Base-by-base conservation (phyloP, 2,329 filamentous ascomycete species). In the Fonsecaea multimorphosa region DNA sequence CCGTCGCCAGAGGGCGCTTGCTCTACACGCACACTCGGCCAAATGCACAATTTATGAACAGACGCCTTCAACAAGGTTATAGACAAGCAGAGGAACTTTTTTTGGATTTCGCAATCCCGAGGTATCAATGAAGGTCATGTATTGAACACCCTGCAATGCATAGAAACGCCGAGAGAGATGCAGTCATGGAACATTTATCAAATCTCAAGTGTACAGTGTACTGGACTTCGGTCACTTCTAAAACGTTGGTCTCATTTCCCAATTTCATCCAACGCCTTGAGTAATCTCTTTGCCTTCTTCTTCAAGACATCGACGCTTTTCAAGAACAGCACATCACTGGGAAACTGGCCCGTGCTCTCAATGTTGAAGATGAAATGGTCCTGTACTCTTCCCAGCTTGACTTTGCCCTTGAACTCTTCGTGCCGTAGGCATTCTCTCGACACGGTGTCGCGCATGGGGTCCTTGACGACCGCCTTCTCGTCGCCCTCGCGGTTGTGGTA, bases 291-390 rank as follows among this genome's bases (percentile, higher is more conserved):
- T 72, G 91, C 95, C 83, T 98, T 98, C 73, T 87, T 83, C 82
- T 93, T 97, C 68, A 99, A 81, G 72, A 92, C 83, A 80, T 90
- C 91, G 58, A 99, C 86, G 31, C 92, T 89, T 80, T 98, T 93
- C 63, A 99, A 79, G 82, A 99, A 98, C 70, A 99, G 84, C 79
- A 93, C 89, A 74, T 98, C 94, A 75, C 93, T 97, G 65, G 95
- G 89, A 83, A 92, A 96, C 81, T 99, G 95, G 5, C 95, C 96
- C 0, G 92, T 90, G 82, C 93, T 97, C 83, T 99, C 95, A 38
- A 99, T 85, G 61, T 88, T 90, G 84, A 95, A 99, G 79, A 99
- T 98, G 78, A 99, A 99, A 81, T 99, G 96, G 78, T 99, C 95
- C 70, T 93, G 85, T 73, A 93, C 83, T 61, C 96, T 86, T 51